These are phyloP conservation scores for Diospyros lotus DNA, from an alignment of 148 eudicot species.

Conservation along the genomic window DNA sequence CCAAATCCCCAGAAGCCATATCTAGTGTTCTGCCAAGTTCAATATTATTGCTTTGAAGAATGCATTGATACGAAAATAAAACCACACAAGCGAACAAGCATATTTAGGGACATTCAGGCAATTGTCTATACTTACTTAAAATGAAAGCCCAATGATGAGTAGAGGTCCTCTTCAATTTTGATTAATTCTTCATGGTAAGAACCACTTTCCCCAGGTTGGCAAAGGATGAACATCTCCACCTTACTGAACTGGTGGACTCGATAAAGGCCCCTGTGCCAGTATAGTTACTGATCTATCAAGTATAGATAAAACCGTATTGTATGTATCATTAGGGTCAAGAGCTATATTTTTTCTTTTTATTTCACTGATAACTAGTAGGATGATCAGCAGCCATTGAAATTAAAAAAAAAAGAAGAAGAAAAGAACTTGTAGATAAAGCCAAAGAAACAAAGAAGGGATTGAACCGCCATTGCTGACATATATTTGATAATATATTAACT, in stretches of 20 bases:
- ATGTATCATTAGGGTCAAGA: neutral
- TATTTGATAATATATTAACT: neutral
- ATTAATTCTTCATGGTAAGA: conserved; percentile 73
- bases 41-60: neutral
- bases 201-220: conserved; percentile 84
- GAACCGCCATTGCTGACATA: neutral
- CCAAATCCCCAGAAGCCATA: conserved; percentile 87
- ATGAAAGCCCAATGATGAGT: conserved; percentile 76
- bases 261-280: conserved; percentile 72
- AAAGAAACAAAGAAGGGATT: neutral
- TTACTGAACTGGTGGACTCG: conserved; percentile 95
- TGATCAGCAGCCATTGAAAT: too few relatives aligned
- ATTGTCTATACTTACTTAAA: conserved; percentile 47
- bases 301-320: neutral
- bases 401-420: too few relatives aligned
- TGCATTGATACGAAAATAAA: neutral
- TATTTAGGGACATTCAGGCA: neutral
- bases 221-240: conserved; percentile 89
- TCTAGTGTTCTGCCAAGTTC: conserved; percentile 65
- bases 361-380: too few relatives aligned
- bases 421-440: neutral
- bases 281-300: conserved; percentile 18
- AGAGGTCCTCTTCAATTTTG: conserved; percentile 81
- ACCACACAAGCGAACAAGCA: neutral
- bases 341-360: neutral